Evolutionary conservation across 2,329 filamentous ascomycete species (phyloP), one percentile per base, ranked within the genome.

Genomic region (Fusarium newnesense): DNA sequence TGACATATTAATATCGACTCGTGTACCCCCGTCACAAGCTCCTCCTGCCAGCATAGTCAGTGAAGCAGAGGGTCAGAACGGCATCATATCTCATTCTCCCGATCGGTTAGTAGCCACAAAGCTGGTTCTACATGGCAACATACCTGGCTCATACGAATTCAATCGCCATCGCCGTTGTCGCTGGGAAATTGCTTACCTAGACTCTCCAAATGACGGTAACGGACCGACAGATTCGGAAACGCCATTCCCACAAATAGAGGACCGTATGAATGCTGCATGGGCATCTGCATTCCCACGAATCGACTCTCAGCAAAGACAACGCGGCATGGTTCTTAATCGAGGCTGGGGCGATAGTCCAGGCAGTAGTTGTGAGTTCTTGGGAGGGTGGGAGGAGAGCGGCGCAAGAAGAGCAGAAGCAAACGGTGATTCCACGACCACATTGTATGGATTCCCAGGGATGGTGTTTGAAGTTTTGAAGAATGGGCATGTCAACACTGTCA

Each of bases 401-500:
- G 81, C 75, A 80, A 89, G 83, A 83, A 88, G 82, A 80, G 86
- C 81, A 79, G 91, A 87, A 50, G 83, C 85, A 6, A 86, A 81
- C 49, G 87, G 88, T 43, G 88, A 90, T 75, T 89, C 88, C 67
- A 90, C 88, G 63, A 97, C 95, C 21, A 96, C 95, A 70, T 83
- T 99, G 34, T 98, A 94, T 84, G 95, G 96, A 3, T 98, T 98
- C 78, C 96, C 96, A 1, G 96, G 96, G 1, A 84, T 98, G 81
- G 90, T 98, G 52, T 98, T 99, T 84, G 96, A 99, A 83, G 96
- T 99, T 34, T 83, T 98, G 81, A 95, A 94, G 89, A 98, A 97
- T 79, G 95, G 94, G 8, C 92, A 91, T 69, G 93, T 99, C 30
- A 97, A 94, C 81, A 93, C 94, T 32, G 86, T 98, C 80, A 98